Base-by-base conservation (phyloP, 768 basidiomycete species). In the Mrakia hoshinonis region DNA sequence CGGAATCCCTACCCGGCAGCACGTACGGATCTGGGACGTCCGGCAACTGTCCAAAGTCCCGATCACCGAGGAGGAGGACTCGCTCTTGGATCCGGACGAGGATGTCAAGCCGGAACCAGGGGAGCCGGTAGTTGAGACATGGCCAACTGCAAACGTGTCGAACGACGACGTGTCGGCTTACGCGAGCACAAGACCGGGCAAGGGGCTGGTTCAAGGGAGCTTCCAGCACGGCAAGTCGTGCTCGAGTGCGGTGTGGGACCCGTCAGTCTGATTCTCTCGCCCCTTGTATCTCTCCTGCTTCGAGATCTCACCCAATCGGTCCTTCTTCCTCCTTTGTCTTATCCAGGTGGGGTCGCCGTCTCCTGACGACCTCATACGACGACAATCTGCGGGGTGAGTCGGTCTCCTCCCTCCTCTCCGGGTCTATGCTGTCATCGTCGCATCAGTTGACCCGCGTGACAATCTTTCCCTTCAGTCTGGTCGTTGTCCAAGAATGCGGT, bases 331-430 rank as follows among this genome's bases (percentile, higher is more conserved):
- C 43, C 38, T 24, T 29, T 26, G 22, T 47, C 43, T 63, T 26
- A 26, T 62, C 60, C 62, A 64, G 62, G 12, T 63, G 78, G 67
- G 82, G 81, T 2, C 75, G 76, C 26, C 63, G 78, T 29, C 69
- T 83, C 2, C 66, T 81, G 29, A 79, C 77, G 4, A 83, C 82
- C 15, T 75, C 75, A 13, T 83, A 83, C 73, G 82, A 83, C 70
- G 81, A 82, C 68, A 52, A 63, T n/a, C 72, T 82, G 26, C 70
- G 82, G 61, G 70, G 80, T 82, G 63, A 55, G 78, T 76, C 29
- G n/a, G 5, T 5, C 48, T 43, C 12, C 26, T 11, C 60, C n/a
- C 26, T 29, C 4, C 11, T 15, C 13, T 22, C 34, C 12, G 10
- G 10, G 18, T 24, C 6, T 29, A 29, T 24, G 36, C 52, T 61